phyloP scores from a whole-genome alignment of 2,329 filamentous ascomycete species.

The Chaetomium sp. region DNA sequence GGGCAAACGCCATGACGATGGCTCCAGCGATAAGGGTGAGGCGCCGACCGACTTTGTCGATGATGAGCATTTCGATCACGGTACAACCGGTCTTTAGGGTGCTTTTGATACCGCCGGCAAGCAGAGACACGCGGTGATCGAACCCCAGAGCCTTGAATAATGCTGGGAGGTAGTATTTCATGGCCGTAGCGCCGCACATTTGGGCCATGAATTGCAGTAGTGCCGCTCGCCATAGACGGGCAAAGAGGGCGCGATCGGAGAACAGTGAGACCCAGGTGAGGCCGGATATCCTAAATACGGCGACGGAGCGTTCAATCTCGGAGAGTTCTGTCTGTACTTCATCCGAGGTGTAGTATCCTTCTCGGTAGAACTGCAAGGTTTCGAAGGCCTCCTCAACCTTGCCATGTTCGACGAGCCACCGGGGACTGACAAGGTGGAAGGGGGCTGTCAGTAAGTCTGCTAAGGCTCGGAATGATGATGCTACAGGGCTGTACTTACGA shows the following conservation, averaged over 20 bases:
- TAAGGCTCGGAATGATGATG: neutral
- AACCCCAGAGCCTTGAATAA: conserved; percentile 56
- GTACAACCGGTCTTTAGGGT: conserved; percentile 60
- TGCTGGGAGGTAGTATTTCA: conserved; percentile 62
- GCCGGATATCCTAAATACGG: conserved; percentile 42
- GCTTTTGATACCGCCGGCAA: conserved; percentile 59
- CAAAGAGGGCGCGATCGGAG: conserved; percentile 50
- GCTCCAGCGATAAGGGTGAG: conserved; percentile 53
- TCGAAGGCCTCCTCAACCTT: conserved; percentile 46
- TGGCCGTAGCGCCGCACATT: conserved; percentile 61
- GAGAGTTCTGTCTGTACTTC: conserved; percentile 48
- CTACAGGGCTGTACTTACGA: conserved; percentile 47
- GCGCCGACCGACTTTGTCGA: conserved; percentile 55
- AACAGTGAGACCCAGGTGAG: conserved; percentile 53
- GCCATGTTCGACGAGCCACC: conserved; percentile 59
- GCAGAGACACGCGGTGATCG: conserved; percentile 49
- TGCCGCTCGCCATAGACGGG: conserved; percentile 58
- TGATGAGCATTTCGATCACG: conserved; percentile 58
- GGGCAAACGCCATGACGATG: conserved; percentile 54
- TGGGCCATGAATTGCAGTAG: conserved; percentile 62
- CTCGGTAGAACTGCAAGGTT: conserved; percentile 53
- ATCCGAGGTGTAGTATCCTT: conserved; percentile 43
- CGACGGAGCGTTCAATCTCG: conserved; percentile 50
- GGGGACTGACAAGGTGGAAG: conserved; percentile 44
- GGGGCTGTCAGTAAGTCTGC: neutral